A percentile compares a stretch with the other conserved stretches of the same genome.
phyloP scores from a whole-genome alignment of 164 flowering plant genomes.

The Stephania yunnanensis region DNA sequence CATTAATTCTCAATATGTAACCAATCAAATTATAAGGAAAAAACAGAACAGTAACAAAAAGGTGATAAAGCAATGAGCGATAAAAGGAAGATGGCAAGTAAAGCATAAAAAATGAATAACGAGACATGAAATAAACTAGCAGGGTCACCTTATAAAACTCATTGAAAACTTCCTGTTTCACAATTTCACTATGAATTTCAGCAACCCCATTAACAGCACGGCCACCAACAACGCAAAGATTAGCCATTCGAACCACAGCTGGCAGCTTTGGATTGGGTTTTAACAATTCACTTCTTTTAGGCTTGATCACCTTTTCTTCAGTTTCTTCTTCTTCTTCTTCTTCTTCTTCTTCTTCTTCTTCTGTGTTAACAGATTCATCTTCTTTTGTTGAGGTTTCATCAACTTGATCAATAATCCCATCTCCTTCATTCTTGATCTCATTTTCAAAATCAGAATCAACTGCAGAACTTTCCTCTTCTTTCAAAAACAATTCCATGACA shows the following conservation, averaged over 20 bases:
- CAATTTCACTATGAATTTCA: slow-evolving; percentile 92
- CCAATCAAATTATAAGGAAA: not conserved
- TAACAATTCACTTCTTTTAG: slow-evolving; percentile 18
- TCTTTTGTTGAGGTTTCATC: slow-evolving; percentile 17
- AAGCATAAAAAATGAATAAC: not conserved
- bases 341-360: slow-evolving; percentile 8
- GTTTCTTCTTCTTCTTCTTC: not conserved
- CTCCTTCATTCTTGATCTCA: slow-evolving; percentile 6
- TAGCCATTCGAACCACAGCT: slow-evolving; percentile 88
- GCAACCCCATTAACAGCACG: slow-evolving; percentile 99
- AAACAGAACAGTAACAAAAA: slow-evolving; percentile 6
- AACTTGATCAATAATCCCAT: slow-evolving; percentile 7
- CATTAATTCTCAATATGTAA: not conserved
- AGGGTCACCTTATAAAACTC: slow-evolving; percentile 60
- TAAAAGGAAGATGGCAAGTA: not conserved
- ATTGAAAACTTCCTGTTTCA: slow-evolving; percentile 84
- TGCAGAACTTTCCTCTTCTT: slow-evolving; percentile 32
- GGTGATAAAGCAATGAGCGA: not conserved
- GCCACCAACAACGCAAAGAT: slow-evolving; percentile 87
- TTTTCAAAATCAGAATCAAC: slow-evolving; percentile 17
- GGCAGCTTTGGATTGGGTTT: slow-evolving; percentile 48
- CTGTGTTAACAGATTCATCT: slow-evolving; percentile 5
- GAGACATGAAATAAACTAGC: not conserved
- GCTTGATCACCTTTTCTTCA: slow-evolving; percentile 22
- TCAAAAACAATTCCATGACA: slow-evolving; percentile 39